phyloP scores from a whole-genome alignment of 495 filamentous ascomycete genomes.

The Monascus purpureus region DNA sequence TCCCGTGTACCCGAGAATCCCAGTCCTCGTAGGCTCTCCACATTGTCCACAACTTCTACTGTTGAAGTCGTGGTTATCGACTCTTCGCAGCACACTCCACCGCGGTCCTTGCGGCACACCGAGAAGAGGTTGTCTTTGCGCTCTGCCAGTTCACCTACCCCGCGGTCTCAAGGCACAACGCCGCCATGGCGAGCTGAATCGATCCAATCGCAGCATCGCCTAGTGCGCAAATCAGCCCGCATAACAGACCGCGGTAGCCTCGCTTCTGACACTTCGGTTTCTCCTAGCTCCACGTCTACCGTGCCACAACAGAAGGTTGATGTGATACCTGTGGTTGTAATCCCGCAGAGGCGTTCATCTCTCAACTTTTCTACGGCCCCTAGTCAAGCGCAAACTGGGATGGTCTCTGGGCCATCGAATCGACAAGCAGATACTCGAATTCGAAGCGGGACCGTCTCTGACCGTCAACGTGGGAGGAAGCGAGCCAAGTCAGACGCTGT shows the following conservation, averaged over 20 bases:
- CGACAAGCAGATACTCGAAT: slow-evolving; percentile 20
- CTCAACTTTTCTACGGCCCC: slow-evolving; percentile 34
- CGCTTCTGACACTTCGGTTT: slow-evolving; percentile 42
- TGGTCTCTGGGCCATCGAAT: slow-evolving; percentile 21
- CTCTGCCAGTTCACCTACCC: slow-evolving; percentile 35
- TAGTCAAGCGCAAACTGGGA: slow-evolving; percentile 24
- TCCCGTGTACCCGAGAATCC: slow-evolving; percentile 16
- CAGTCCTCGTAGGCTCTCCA: slow-evolving; percentile 36
- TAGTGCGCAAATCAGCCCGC: slow-evolving; percentile 30
- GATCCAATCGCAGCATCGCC: slow-evolving; percentile 23
- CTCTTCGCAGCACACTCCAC: slow-evolving; percentile 30
- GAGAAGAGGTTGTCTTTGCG: slow-evolving; percentile 49
- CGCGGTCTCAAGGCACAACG: slow-evolving; percentile 29
- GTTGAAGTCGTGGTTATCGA: slow-evolving; percentile 61
- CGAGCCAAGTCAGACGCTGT: slow-evolving; percentile 28
- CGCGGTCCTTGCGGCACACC: slow-evolving; percentile 48
- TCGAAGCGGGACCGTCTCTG: slow-evolving; percentile 16
- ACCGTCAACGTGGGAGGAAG: slow-evolving; percentile 15
- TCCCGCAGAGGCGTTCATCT: slow-evolving; percentile 55
- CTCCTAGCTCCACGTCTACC: slow-evolving; percentile 31
- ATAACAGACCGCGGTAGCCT: slow-evolving; percentile 43
- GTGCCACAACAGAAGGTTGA: slow-evolving; percentile 36
- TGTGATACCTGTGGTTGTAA: slow-evolving; percentile 56
- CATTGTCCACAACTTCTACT: slow-evolving; percentile 52
- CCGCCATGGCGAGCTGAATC: slow-evolving; percentile 20